Conservation (phyloP, 2,329 filamentous ascomycete genomes). For the Ascosphaera acerosa region DNA sequence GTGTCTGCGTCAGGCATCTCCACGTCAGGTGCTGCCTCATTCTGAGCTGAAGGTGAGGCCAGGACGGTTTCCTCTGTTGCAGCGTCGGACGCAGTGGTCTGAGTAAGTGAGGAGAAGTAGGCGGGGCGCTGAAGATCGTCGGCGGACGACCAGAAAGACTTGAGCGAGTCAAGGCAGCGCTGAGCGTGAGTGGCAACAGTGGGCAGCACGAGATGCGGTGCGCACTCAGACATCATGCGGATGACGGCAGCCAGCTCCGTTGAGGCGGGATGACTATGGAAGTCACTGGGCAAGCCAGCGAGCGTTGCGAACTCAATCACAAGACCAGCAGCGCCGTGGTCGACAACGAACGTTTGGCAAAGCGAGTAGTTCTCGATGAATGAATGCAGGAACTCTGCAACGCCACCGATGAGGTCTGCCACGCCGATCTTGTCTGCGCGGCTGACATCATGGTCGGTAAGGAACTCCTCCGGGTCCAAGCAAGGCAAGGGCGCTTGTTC, state of each 20-base stretch:
- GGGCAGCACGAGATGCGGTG: conserved; percentile 56
- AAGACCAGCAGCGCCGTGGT: conserved; percentile 55
- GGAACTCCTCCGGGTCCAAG: not conserved
- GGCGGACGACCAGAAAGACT: conserved; percentile 34
- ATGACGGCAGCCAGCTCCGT: conserved; percentile 49
- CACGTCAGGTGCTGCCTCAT: not conserved
- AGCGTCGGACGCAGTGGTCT: too few relatives aligned
- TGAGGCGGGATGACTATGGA: conserved; percentile 39
- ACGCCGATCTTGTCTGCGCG: conserved; percentile 20
- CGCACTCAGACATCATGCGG: conserved; percentile 53
- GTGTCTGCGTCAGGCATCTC: conserved; percentile 3
- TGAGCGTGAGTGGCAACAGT: conserved; percentile 55
- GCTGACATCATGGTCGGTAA: not conserved
- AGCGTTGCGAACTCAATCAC: conserved; percentile 64
- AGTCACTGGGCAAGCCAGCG: conserved; percentile 52
- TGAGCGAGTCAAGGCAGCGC: conserved; percentile 38
- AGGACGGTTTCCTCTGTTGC: conserved; percentile 5
- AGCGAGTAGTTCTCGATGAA: conserved; percentile 53
- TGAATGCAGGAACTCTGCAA: conserved; percentile 50
- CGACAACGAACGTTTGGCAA: conserved; percentile 42
- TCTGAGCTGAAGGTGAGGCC: not conserved
- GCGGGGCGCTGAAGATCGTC: conserved; percentile 18
- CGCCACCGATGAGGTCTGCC: conserved; percentile 46
- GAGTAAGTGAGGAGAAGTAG: conserved; percentile 46
- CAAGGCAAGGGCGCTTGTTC: not conserved